Conservation (phyloP, 768 basidiomycete species). For the Rubroboletus satanas region DNA sequence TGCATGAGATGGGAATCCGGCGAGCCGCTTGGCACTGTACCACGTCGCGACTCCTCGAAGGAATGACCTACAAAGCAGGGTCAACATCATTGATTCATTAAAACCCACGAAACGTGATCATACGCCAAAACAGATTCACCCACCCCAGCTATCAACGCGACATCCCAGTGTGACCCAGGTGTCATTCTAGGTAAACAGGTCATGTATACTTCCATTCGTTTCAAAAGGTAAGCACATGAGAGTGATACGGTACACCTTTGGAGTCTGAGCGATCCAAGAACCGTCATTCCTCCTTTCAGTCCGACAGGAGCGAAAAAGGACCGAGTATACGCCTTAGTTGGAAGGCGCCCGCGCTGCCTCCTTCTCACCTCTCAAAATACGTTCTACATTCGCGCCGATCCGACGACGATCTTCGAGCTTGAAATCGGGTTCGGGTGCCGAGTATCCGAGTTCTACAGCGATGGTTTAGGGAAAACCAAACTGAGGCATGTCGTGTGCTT, state of each 20-base stretch:
- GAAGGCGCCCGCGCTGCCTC: constrained; percentile 64
- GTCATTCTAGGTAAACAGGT: neutral
- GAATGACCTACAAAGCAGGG: too few relatives aligned
- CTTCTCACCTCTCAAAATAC: constrained; percentile 54
- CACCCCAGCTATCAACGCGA: too few relatives aligned
- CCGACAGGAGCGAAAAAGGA: too few relatives aligned
- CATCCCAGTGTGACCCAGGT: neutral
- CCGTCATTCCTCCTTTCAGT: neutral
- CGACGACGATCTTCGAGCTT: constrained; percentile 59
- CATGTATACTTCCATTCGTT: neutral
- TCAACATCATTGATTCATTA: too few relatives aligned
- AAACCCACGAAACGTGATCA: too few relatives aligned
- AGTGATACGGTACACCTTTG: neutral
- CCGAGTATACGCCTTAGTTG: constrained; percentile 7
- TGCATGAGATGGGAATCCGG: too few relatives aligned
- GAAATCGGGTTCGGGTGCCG: constrained; percentile 45
- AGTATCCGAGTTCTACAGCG: constrained; percentile 63
- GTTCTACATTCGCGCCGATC: constrained; percentile 59
- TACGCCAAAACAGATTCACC: too few relatives aligned
- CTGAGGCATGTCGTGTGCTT: constrained; percentile 20
- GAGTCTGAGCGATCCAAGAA: neutral
- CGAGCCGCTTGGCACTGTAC: too few relatives aligned
- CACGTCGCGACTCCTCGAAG: too few relatives aligned
- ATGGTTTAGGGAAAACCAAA: neutral
- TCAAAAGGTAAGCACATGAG: neutral